A percentile compares a stretch with the other conserved stretches of the same genome.
Evolutionary conservation across 2,329 filamentous ascomycete species (phyloP).

Genomic region (Monosporascus ibericus): DNA sequence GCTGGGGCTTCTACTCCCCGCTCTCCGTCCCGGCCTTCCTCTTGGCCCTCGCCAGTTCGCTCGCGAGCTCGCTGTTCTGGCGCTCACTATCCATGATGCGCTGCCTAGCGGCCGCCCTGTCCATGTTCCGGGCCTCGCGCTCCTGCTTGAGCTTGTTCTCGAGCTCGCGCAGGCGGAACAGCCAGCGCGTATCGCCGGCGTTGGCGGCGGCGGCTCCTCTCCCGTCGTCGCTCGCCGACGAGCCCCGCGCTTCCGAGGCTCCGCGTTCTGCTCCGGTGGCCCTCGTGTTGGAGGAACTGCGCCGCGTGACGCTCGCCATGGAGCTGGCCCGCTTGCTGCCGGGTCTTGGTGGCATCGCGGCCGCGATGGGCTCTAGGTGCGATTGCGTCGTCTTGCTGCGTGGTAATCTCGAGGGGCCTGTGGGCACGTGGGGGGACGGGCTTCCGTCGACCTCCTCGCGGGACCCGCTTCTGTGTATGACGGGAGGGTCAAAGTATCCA

Average conservation of each 20-base stretch:
- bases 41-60: slow-evolving; percentile 22
- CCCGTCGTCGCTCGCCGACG: slow-evolving; percentile 14
- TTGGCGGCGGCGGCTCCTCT: slow-evolving; percentile 13
- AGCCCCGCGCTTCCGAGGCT: slow-evolving; percentile 17
- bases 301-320: slow-evolving; percentile 18
- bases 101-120: slow-evolving; percentile 76
- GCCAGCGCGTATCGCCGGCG: slow-evolving; percentile 66
- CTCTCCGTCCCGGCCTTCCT: slow-evolving; percentile 20
- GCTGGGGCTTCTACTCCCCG: background rate
- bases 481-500: slow-evolving; percentile 26
- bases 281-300: slow-evolving; percentile 19
- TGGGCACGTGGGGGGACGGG: slow-evolving; percentile 48
- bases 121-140: slow-evolving; percentile 76
- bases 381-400: slow-evolving; percentile 34
- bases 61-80: slow-evolving; percentile 25
- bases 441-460: slow-evolving; percentile 34
- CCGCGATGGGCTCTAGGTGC: slow-evolving; percentile 21
- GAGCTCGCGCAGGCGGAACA: slow-evolving; percentile 77
- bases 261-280: background rate
- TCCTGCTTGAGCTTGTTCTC: slow-evolving; percentile 87
- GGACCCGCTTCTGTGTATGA: slow-evolving; percentile 33
- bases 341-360: slow-evolving; percentile 10
- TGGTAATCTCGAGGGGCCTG: slow-evolving; percentile 36
- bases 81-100: slow-evolving; percentile 37
- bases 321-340: background rate